phyloP scores from a whole-genome alignment of 305 asterid genomes.

The Euphrasia arctica region DNA sequence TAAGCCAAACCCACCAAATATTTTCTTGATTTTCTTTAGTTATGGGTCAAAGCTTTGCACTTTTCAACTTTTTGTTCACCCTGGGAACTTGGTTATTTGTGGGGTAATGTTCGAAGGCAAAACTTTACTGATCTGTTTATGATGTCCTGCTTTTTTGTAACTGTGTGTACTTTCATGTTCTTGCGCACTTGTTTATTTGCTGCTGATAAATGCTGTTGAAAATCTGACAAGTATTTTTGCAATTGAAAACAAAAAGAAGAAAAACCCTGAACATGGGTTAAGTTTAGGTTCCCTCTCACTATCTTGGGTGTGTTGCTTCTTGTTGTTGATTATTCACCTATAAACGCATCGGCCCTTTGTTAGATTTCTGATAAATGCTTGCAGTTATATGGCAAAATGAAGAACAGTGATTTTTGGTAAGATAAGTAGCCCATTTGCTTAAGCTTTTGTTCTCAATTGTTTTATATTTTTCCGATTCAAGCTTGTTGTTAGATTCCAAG shows the following conservation, averaged over 20 bases:
- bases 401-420: too few relatives aligned
- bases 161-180: slow-evolving; percentile 5
- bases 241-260: slow-evolving; percentile 12
- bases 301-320: too few relatives aligned
- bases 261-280: too few relatives aligned
- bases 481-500: not conserved
- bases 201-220: slow-evolving; percentile 43
- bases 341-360: too few relatives aligned
- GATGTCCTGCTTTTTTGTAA: not conserved
- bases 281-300: too few relatives aligned
- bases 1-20: slow-evolving; percentile 24
- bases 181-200: slow-evolving; percentile 12
- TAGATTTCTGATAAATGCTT: too few relatives aligned
- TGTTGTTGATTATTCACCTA: too few relatives aligned
- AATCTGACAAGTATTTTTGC: slow-evolving; percentile 31
- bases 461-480: too few relatives aligned
- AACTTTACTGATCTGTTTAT: slow-evolving; percentile 2
- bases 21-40: slow-evolving; percentile 22
- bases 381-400: too few relatives aligned
- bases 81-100: not conserved
- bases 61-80: slow-evolving; percentile 39
- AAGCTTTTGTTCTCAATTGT: too few relatives aligned
- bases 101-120: slow-evolving; percentile 25
- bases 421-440: too few relatives aligned
- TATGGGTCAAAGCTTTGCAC: slow-evolving; percentile 39